These are phyloP conservation scores for Lactifluus piperatus DNA, from an alignment of 768 basidiomycete genomes.

Conservation along the genomic window DNA sequence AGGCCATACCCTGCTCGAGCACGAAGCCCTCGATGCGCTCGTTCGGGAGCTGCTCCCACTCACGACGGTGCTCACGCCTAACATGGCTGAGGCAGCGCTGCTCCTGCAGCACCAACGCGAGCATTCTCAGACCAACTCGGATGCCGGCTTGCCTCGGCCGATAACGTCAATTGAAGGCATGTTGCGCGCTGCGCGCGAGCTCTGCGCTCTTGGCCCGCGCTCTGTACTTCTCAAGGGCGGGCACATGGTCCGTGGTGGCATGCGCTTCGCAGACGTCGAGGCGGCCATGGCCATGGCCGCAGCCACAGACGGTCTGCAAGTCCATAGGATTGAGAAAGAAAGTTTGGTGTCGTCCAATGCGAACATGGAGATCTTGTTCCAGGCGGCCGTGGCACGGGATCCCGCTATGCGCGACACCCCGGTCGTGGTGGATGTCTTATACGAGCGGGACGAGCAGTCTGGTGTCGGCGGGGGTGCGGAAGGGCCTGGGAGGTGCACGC, in stretches of 20 bases:
- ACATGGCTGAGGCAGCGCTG: conserved; percentile 70
- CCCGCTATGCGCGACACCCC: conserved; percentile 3
- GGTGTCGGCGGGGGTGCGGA: background rate
- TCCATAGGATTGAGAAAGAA: background rate
- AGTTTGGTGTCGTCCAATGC: conserved; percentile 32
- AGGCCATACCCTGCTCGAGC: conserved; percentile 66
- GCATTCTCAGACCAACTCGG: background rate
- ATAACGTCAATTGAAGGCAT: conserved; percentile 50
- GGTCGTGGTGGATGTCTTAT: conserved; percentile 60
- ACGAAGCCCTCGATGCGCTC: conserved; percentile 54
- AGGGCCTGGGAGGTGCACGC: conserved; percentile 23
- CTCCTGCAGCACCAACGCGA: conserved; percentile 39
- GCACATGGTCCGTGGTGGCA: conserved; percentile 38
- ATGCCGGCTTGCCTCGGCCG: background rate
- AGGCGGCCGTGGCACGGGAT: conserved; percentile 5
- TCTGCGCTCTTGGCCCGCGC: conserved; percentile 40
- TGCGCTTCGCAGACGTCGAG: conserved; percentile 39
- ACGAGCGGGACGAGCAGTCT: conserved; percentile 29
- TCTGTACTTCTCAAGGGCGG: conserved; percentile 83
- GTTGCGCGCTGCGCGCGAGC: conserved; percentile 43
- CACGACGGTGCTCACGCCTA: conserved; percentile 72
- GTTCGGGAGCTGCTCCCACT: conserved; percentile 61
- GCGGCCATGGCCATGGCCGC: background rate
- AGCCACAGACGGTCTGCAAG: background rate
- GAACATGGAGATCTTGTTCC: conserved; percentile 56